Percentiles rank a stretch among this genome's conserved stretches.
phyloP scores from a whole-genome alignment of 192 early-diverging fungal species.

The Helicostylum pulchrum region DNA sequence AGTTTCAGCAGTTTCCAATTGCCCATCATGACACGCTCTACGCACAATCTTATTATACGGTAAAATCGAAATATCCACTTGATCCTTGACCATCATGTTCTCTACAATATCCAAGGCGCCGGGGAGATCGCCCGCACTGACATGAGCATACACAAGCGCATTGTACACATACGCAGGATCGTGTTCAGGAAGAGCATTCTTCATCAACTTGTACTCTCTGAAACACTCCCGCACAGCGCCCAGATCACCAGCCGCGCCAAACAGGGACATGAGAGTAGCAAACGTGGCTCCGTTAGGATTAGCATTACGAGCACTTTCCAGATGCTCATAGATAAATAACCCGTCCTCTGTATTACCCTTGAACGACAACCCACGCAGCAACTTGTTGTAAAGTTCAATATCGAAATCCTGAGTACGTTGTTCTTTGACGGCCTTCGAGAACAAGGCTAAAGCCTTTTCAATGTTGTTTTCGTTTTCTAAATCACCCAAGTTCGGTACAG shows the following conservation, averaged over 20 bases:
- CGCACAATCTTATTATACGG: slow-evolving; percentile 34
- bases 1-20: slow-evolving; percentile 11
- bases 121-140: slow-evolving; percentile 24
- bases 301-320: slow-evolving; percentile 24
- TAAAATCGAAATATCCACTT: slow-evolving; percentile 14
- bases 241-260: slow-evolving; percentile 32
- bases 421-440: slow-evolving; percentile 28
- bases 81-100: slow-evolving; percentile 30
- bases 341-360: slow-evolving; percentile 28
- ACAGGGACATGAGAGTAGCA: slow-evolving; percentile 48
- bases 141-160: slow-evolving; percentile 30
- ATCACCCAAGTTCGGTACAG: slow-evolving; percentile 5
- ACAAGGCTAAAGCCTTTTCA: slow-evolving; percentile 33
- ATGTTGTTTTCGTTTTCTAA: slow-evolving; percentile 35
- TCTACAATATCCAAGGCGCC: slow-evolving; percentile 33
- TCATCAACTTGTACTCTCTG: slow-evolving; percentile 26
- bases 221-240: slow-evolving; percentile 35
- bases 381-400: slow-evolving; percentile 29
- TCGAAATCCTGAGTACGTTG: slow-evolving; percentile 26
- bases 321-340: slow-evolving; percentile 33
- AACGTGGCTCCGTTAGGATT: slow-evolving; percentile 53
- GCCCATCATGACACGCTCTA: slow-evolving; percentile 12
- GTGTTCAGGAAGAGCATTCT: slow-evolving; percentile 8
- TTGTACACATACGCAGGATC: slow-evolving; percentile 37
- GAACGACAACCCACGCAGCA: slow-evolving; percentile 23